These are phyloP conservation scores for Gossypium rotundifolium DNA, from an alignment of 345 rosid species.

Conservation along the genomic window DNA sequence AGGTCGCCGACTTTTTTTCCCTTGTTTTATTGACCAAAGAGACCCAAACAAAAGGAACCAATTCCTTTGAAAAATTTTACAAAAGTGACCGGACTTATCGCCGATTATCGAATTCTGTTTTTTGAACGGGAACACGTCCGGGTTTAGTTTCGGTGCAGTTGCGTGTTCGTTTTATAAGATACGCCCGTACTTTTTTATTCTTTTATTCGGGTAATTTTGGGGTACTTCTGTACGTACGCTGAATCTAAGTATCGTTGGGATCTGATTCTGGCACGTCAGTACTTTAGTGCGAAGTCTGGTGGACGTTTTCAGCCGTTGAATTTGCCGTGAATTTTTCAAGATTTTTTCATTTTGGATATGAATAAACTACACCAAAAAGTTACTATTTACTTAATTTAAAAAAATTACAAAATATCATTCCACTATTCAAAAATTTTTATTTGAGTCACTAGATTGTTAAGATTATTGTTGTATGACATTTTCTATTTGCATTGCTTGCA, in stretches of 20 bases:
- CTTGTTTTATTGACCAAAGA: conserved; percentile 24
- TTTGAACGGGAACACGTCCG: conserved; percentile 53
- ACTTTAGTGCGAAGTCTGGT: no score
- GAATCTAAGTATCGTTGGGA: not conserved
- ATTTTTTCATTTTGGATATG: no score
- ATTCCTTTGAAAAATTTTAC: conserved; percentile 14
- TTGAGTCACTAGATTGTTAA: no score
- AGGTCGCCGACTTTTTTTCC: conserved; percentile 25
- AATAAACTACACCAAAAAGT: no score
- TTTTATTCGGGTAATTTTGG: not conserved
- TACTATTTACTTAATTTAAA: no score
- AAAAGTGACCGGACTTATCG: conserved; percentile 61
- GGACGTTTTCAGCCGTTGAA: not conserved
- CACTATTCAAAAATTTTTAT: accelerated
- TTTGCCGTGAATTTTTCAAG: not conserved
- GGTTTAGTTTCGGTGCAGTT: conserved; percentile 44
- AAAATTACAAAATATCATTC: no score
- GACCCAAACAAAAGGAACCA: conserved; percentile 15
- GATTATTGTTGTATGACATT: no score
- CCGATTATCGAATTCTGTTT: conserved; percentile 69
- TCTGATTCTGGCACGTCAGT: not conserved
- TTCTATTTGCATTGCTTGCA: accelerated
- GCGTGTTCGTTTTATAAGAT: conserved; percentile 18
- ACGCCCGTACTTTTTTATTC: not conserved
- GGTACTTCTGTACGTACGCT: not conserved